Percentiles rank a stretch among this genome's conserved stretches.
phyloP scores from a whole-genome alignment of 2,329 filamentous ascomycete genomes.

The Penicillium sp. region DNA sequence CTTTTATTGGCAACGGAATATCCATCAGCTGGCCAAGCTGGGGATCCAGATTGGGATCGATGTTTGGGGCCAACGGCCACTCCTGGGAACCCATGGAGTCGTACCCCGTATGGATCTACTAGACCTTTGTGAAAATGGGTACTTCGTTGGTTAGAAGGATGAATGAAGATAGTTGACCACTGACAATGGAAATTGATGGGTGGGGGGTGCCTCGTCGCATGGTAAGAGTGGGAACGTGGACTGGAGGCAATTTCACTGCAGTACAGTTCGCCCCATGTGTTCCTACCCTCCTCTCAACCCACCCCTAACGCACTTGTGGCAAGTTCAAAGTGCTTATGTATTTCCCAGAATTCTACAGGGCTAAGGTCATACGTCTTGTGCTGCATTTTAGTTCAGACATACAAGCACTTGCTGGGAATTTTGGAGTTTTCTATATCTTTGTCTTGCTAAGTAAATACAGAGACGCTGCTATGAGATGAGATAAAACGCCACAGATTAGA shows the following conservation, averaged over 20 bases:
- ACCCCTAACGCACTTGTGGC: not conserved
- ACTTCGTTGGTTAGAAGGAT: not conserved
- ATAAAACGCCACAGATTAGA: not conserved
- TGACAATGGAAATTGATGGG: not conserved
- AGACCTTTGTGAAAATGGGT: not conserved
- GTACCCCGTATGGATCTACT: not conserved
- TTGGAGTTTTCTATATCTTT: not conserved
- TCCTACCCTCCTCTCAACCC: not conserved
- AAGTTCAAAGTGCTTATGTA: not conserved
- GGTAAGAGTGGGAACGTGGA: not conserved
- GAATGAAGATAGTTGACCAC: not conserved
- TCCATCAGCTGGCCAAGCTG: not conserved
- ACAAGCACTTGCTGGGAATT: not conserved
- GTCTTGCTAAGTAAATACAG: not conserved
- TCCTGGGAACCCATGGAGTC: not conserved
- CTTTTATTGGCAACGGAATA: not conserved
- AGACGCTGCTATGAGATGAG: not conserved
- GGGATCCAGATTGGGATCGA: not conserved
- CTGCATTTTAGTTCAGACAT: too few species aligned
- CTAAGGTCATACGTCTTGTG: not conserved
- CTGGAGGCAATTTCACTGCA: not conserved
- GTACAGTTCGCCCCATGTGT: not conserved
- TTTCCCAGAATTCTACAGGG: not conserved
- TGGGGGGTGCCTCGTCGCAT: not conserved
- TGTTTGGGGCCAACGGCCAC: not conserved